Conservation (phyloP, 2,329 filamentous ascomycete species). For the Fusarium penzigii region DNA sequence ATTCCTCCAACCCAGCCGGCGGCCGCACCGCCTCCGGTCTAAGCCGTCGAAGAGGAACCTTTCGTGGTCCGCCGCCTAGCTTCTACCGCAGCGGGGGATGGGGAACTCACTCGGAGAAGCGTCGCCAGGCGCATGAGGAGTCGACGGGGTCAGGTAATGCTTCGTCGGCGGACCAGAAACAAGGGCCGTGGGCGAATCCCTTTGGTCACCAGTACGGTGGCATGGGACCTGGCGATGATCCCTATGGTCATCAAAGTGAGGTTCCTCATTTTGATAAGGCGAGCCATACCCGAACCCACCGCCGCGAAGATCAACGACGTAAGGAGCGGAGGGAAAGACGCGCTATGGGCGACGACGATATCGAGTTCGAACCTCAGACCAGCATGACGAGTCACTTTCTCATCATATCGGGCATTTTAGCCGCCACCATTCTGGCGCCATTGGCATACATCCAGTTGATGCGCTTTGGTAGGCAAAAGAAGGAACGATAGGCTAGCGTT, state of each 20-base stretch:
- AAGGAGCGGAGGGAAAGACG: constrained; percentile 32
- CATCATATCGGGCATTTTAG: constrained; percentile 49
- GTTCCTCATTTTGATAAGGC: constrained; percentile 78
- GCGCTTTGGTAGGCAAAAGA: constrained; percentile 34
- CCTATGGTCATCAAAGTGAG: constrained; percentile 49
- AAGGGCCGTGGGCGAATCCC: constrained; percentile 26
- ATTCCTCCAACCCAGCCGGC: constrained; percentile 66
- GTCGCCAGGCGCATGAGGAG: constrained; percentile 53
- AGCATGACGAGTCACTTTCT: constrained; percentile 49
- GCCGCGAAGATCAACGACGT: constrained; percentile 55
- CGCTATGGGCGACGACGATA: constrained; percentile 41
- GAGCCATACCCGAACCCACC: constrained; percentile 74
- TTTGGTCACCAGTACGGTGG: constrained; percentile 38
- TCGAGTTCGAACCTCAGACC: constrained; percentile 44
- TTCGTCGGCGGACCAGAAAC: constrained; percentile 1
- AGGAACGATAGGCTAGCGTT: constrained; percentile 8
- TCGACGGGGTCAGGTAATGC: constrained; percentile 32
- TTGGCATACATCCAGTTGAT: constrained; percentile 42
- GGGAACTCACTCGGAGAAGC: constrained; percentile 64
- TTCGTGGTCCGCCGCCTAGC: constrained; percentile 82
- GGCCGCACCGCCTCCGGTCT: constrained; percentile 80
- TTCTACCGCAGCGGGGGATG: constrained; percentile 86
- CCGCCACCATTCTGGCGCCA: constrained; percentile 48
- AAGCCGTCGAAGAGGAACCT: constrained; percentile 72
- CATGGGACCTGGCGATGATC: constrained; percentile 60